These are phyloP conservation scores for Aquilaria yunnanensis DNA, from an alignment of 345 rosid genomes.

Conservation along the genomic window DNA sequence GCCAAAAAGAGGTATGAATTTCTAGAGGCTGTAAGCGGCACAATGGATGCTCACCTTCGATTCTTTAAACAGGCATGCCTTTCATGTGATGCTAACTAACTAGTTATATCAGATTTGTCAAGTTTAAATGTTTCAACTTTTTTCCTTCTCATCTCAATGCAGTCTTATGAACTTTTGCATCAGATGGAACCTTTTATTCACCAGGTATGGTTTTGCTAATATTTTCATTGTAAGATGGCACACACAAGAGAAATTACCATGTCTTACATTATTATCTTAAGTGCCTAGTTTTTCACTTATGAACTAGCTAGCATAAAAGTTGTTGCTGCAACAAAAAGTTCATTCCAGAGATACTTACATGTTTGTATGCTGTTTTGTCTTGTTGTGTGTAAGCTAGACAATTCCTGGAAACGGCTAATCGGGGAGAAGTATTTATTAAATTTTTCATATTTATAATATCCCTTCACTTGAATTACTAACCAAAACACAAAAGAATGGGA, in stretches of 20 bases:
- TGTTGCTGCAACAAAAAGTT: too few relatives aligned
- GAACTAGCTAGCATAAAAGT: too few relatives aligned
- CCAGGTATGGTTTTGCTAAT: constrained; percentile 36
- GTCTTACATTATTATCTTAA: neutral
- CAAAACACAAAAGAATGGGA: too few relatives aligned
- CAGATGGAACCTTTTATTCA: constrained; percentile 77
- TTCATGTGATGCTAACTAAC: constrained; percentile 9
- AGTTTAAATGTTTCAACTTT: constrained; percentile 6
- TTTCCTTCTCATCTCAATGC: constrained; percentile 10
- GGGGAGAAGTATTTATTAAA: too few relatives aligned
- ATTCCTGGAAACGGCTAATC: too few relatives aligned
- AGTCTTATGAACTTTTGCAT: constrained; percentile 77
- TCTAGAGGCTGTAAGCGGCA: constrained; percentile 66
- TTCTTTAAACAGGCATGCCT: constrained; percentile 62
- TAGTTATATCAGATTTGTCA: neutral
- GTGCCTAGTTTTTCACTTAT: too few relatives aligned
- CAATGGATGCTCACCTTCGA: constrained; percentile 66
- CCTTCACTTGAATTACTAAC: too few relatives aligned
- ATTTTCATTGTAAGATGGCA: constrained; percentile 1
- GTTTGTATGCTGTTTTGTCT: too few relatives aligned
- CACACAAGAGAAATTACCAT: neutral
- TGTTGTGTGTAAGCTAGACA: too few relatives aligned
- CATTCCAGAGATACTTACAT: too few relatives aligned
- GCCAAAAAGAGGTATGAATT: constrained; percentile 67
- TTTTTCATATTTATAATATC: too few relatives aligned